These are phyloP conservation scores for Schizonepeta tenuifolia DNA, from an alignment of 257 asterid genomes.

Conservation along the genomic window DNA sequence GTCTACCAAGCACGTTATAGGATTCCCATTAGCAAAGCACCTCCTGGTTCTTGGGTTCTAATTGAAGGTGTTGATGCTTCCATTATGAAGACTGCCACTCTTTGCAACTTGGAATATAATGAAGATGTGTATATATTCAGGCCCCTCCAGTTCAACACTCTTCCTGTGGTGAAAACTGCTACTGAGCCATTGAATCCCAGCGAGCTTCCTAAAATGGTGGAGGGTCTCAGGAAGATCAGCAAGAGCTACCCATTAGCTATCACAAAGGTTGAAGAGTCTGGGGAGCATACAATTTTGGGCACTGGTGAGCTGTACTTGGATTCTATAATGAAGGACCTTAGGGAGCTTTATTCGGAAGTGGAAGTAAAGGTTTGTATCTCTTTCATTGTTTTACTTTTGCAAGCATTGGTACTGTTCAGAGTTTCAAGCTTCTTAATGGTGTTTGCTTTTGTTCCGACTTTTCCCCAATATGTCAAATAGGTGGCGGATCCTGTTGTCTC, in stretches of 20 bases:
- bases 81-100: conserved; percentile 97
- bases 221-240: conserved; percentile 96
- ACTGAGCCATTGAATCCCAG: conserved; percentile 98
- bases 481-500: conserved; percentile 99
- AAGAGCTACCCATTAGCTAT: conserved; percentile 98
- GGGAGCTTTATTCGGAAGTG: conserved; percentile 98
- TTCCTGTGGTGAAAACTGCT: conserved; percentile 97
- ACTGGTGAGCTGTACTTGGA: conserved; percentile 96
- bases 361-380: conserved; percentile 80
- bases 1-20: conserved; percentile 98
- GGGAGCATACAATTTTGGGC: conserved; percentile 96
- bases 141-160: conserved; percentile 95
- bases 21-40: conserved; percentile 93
- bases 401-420: not conserved
- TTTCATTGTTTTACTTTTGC: not conserved
- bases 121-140: conserved; percentile 91
- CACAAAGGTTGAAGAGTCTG: conserved; percentile 97
- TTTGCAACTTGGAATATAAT: conserved; percentile 76
- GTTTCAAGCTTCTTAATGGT: conserved; percentile 8
- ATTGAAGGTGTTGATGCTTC: conserved; percentile 99
- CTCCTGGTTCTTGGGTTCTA: conserved; percentile 99
- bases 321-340: conserved; percentile 96
- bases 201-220: conserved; percentile 98
- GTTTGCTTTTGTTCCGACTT: conserved; percentile 13
- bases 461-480: conserved; percentile 42